Evolutionary conservation across 257 asterid genomes (phyloP), one percentile per base, ranked within the genome.

Genomic region (Solanum medicagineum): DNA sequence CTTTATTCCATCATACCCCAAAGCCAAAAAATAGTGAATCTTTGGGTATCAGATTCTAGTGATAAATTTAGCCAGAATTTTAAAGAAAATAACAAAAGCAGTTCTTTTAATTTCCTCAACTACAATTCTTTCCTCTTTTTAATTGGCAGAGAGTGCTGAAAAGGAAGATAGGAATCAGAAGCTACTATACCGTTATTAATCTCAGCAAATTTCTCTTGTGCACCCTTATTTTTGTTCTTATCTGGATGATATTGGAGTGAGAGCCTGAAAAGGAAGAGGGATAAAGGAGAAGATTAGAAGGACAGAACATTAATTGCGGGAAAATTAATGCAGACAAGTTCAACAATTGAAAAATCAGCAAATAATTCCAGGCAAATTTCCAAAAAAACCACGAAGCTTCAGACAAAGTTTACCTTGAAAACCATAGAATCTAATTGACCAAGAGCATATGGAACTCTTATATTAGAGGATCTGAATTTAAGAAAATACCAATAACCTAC

Each of bases 241-340:
- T 97, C 99, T 1, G 99, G 99, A 90, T 97, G 99, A 89, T 97
- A 97, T 87, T 94, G 89, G 80, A 97, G 97, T 20, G 99, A 97
- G 69, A 95, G 89, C 93, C 98, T 97, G 90, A 84, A 86, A 68
- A 56, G 36, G 51, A 79, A 63, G 45, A n/a, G n/a, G 42, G n/a
- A 62, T 54, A 80, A 40, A 71, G 29, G 63, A 68, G 29, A 60
- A 60, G n/a, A 68, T 26, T 44, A 77, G 51, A 14, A 51, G 32
- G n/a, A 40, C 11, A 57, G 32, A 83, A 62, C 20, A 22, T 45
- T 44, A 68, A 42, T 68, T 36, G 81, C 45, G 7, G 16, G 49
- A 7, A 57, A 49, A 40, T 24, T 26, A 59, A n/a, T 11, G 45
- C 20, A 62, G 26, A 83, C 32, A 56, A 44, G 75, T 44, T 45